Percentiles rank a stretch among this genome's conserved stretches.
phyloP scores from a whole-genome alignment of 306 rosid species.

The Begonia peltatifolia region DNA sequence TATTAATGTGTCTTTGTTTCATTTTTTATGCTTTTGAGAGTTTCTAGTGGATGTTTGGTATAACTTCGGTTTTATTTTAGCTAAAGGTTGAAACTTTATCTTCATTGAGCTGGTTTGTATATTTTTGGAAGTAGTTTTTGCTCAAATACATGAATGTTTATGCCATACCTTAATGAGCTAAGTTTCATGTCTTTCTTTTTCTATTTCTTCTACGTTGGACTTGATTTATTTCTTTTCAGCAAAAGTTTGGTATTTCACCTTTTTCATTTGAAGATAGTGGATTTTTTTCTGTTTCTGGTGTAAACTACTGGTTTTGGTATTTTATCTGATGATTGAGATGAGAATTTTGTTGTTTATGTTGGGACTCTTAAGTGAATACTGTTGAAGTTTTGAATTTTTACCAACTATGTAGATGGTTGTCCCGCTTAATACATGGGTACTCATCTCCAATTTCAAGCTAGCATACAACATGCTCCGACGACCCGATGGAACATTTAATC shows the following conservation, averaged over 20 bases:
- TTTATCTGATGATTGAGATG: not conserved
- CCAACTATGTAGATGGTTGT: slow-evolving; percentile 47
- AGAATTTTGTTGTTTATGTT: slow-evolving; percentile 6
- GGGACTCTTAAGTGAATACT: not conserved
- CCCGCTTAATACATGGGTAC: slow-evolving; percentile 90
- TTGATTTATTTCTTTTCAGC: not conserved
- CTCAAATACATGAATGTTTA: no score
- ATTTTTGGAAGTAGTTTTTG: no score
- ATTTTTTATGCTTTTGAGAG: no score
- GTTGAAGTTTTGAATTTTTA: no score
- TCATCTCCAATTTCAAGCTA: slow-evolving; percentile 85
- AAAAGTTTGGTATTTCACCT: not conserved
- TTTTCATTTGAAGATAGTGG: not conserved
- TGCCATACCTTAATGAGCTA: no score
- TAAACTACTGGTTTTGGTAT: not conserved
- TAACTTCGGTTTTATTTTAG: no score
- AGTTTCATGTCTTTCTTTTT: not conserved
- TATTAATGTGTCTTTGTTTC: no score
- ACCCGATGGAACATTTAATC: slow-evolving; percentile 75
- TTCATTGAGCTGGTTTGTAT: no score
- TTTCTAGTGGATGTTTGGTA: no score
- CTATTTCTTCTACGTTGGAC: not conserved
- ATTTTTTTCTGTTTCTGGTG: not conserved
- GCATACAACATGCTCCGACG: slow-evolving; percentile 83
- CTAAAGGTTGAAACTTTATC: no score